phyloP scores from a whole-genome alignment of 2,329 filamentous ascomycete genomes.

The Aspergillus ochraceus region DNA sequence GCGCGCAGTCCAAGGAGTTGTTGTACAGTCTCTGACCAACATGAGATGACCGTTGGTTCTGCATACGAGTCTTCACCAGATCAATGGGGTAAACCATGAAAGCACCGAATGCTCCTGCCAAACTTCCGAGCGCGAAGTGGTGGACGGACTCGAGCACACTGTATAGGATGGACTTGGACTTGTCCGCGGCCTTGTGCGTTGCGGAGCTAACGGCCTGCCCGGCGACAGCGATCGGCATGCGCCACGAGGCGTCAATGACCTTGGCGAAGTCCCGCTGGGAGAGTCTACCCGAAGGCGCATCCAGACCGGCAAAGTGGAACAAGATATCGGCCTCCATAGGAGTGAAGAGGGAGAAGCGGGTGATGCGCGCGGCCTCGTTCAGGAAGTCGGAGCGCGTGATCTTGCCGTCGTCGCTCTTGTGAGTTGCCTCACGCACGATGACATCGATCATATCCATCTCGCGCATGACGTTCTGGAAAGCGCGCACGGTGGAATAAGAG shows the following conservation, averaged over 20 bases:
- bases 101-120: constrained; percentile 94
- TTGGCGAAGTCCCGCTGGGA: constrained; percentile 85
- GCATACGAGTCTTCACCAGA: constrained; percentile 96
- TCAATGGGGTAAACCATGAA: constrained; percentile 99
- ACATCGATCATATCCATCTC: constrained; percentile 98
- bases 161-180: constrained; percentile 59
- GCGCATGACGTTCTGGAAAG: constrained; percentile 96
- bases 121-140: constrained; percentile 83
- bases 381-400: constrained; percentile 94
- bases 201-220: constrained; percentile 44
- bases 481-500: constrained; percentile 94
- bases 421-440: constrained; percentile 82
- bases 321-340: constrained; percentile 98
- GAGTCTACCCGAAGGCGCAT: constrained; percentile 83
- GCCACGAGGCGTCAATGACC: constrained; percentile 92
- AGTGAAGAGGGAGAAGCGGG: constrained; percentile 92
- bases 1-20: constrained; percentile 93
- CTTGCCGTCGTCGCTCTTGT: constrained; percentile 81
- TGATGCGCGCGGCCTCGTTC: constrained; percentile 86
- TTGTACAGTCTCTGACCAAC: constrained; percentile 91
- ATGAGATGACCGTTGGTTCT: constrained; percentile 84
- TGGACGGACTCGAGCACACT: constrained; percentile 75
- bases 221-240: constrained; percentile 61
- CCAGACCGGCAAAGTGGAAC: constrained; percentile 95
- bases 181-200: constrained; percentile 56